These are phyloP conservation scores for Pyrenochaeta sp. DNA, from an alignment of 2,329 filamentous ascomycete species.

Conservation along the genomic window DNA sequence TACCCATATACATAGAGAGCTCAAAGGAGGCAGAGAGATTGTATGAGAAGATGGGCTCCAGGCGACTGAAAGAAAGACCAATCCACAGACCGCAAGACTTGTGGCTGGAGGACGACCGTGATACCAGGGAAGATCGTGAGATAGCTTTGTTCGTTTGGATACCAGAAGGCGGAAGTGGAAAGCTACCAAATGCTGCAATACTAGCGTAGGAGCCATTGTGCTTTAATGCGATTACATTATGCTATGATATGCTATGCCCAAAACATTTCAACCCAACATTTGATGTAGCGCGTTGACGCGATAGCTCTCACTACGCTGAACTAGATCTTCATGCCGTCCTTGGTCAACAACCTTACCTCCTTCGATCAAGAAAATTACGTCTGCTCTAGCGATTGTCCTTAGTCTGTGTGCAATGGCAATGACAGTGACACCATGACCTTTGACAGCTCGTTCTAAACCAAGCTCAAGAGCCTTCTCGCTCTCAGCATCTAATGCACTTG, in stretches of 20 bases:
- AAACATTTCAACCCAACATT: slow-evolving; percentile 48
- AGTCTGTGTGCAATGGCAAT: slow-evolving; percentile 57
- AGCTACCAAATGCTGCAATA: slow-evolving; percentile 21
- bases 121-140: slow-evolving; percentile 33
- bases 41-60: slow-evolving; percentile 51
- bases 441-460: slow-evolving; percentile 49
- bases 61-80: slow-evolving; percentile 50
- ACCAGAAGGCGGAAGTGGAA: slow-evolving; percentile 12
- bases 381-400: slow-evolving; percentile 52
- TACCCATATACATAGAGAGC: slow-evolving; percentile 60
- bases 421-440: slow-evolving; percentile 49
- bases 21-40: slow-evolving; percentile 53
- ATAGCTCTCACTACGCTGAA: slow-evolving; percentile 60
- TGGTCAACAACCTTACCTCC: slow-evolving; percentile 58
- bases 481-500: slow-evolving; percentile 54
- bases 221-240: slow-evolving; percentile 2
- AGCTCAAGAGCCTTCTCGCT: slow-evolving; percentile 52
- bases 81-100: slow-evolving; percentile 49
- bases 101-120: slow-evolving; percentile 13
- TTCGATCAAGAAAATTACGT: slow-evolving; percentile 59
- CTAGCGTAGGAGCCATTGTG: slow-evolving; percentile 8
- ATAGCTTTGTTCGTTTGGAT: neutral
- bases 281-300: slow-evolving; percentile 61
- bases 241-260: slow-evolving; percentile 13
- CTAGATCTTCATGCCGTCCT: slow-evolving; percentile 59